A percentile compares a stretch with the other conserved stretches of the same genome.
phyloP scores from a whole-genome alignment of 1,139 yeast species.

The Suhomyces bolitotheri region DNA sequence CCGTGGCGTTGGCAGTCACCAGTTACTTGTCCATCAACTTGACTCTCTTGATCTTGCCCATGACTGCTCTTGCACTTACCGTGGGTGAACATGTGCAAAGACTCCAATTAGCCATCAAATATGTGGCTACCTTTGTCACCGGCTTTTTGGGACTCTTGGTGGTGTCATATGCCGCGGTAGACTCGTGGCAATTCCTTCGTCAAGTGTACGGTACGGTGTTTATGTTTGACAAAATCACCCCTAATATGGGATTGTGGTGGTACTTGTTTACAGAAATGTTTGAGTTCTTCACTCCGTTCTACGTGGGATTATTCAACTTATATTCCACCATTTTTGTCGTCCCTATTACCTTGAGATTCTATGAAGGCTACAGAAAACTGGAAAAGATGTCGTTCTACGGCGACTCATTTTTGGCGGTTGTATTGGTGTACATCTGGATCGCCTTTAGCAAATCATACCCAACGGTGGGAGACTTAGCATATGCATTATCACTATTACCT shows the following conservation, averaged over 20 bases:
- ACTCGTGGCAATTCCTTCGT: conserved; percentile 49
- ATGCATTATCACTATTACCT: conserved; percentile 62
- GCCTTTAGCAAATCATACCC: conserved; percentile 85
- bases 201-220: conserved; percentile 65
- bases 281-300: conserved; percentile 82
- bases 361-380: conserved; percentile 22
- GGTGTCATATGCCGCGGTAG: conserved; percentile 33
- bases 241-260: conserved; percentile 98
- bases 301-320: conserved; percentile 78
- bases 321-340: conserved; percentile 66
- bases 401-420: conserved; percentile 67
- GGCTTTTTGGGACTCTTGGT: conserved; percentile 36
- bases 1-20: conserved; percentile 60
- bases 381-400: conserved; percentile 19
- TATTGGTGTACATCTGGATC: conserved; percentile 64
- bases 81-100: neutral
- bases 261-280: conserved; percentile 95
- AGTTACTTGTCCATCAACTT: conserved; percentile 63
- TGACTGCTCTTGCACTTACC: conserved; percentile 41
- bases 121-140: conserved; percentile 27
- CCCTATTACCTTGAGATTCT: conserved; percentile 74
- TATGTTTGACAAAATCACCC: conserved; percentile 66
- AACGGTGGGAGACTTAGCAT: conserved; percentile 77
- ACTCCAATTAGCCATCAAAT: conserved; percentile 16
- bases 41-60: conserved; percentile 59